These are phyloP conservation scores for Pyronema domesticum DNA, from an alignment of 495 filamentous ascomycete genomes.

Conservation along the genomic window DNA sequence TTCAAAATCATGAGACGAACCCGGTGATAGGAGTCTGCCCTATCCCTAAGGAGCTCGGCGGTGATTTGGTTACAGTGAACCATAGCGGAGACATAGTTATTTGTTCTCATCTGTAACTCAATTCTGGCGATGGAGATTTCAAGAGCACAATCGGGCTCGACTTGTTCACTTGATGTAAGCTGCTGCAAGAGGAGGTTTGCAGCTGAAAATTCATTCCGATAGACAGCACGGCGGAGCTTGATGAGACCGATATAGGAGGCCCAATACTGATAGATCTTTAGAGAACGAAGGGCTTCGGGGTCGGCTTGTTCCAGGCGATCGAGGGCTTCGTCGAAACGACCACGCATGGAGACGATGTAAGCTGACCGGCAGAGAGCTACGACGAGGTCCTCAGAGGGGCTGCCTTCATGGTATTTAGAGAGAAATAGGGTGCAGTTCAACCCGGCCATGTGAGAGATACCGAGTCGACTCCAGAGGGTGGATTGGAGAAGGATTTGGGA, in stretches of 20 bases:
- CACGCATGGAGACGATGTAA: slow-evolving; percentile 41
- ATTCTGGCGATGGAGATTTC: slow-evolving; percentile 52
- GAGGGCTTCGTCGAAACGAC: slow-evolving; percentile 55
- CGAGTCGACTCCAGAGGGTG: slow-evolving; percentile 59
- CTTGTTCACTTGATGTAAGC: slow-evolving; percentile 34
- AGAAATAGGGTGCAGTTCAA: slow-evolving; percentile 59
- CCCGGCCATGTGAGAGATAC: slow-evolving; percentile 45
- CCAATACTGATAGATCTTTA: slow-evolving; percentile 70
- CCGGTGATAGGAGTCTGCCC: slow-evolving; percentile 56
- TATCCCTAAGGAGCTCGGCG: slow-evolving; percentile 45
- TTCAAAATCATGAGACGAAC: slow-evolving; percentile 62
- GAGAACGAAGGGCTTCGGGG: slow-evolving; percentile 46
- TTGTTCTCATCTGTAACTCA: slow-evolving; percentile 48
- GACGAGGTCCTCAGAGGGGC: slow-evolving; percentile 61
- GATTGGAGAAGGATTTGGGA: slow-evolving; percentile 53
- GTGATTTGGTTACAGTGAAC: slow-evolving; percentile 47
- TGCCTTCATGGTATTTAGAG: slow-evolving; percentile 45
- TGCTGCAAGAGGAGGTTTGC: slow-evolving; percentile 48
- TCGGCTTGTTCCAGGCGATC: slow-evolving; percentile 48
- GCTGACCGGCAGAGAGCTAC: slow-evolving; percentile 43
- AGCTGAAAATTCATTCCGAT: slow-evolving; percentile 41
- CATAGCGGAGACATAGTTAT: slow-evolving; percentile 42
- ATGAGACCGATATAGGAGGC: slow-evolving; percentile 52
- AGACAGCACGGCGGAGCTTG: slow-evolving; percentile 50
- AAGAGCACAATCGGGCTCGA: slow-evolving; percentile 53